Evolutionary conservation across 208 protist species (phyloP), one percentile per base, ranked within the genome.

Genomic region (Trypanosoma brucei): DNA sequence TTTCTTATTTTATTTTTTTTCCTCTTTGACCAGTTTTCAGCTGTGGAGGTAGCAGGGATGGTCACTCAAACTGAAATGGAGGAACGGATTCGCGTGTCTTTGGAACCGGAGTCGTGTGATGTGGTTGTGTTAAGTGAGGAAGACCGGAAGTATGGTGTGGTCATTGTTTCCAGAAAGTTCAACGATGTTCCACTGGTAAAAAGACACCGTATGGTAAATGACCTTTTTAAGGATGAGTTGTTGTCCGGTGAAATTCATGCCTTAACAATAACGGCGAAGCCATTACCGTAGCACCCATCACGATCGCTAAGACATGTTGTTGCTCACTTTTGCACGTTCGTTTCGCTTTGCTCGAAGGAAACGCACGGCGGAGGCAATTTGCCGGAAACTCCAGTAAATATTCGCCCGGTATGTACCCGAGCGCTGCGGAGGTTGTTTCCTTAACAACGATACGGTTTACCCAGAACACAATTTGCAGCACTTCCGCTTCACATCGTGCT

Each of bases 161-260:
- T 51, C 22, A 75, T 91, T 50, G 62, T 83, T 0, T 83, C 84
- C 5, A 37, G 62, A 4, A 75, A 59, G 7, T 92, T 92, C 55
- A 70, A 73, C 4, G 76, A 65, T 37, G 55, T 88, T 8, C 38
- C 83, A 11, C 75, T 92, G 38, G 50, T 92, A 13, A 72, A 90
- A 45, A 74, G 86, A 11, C 86, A 92, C 58, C 74, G 83, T 45
- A 81, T 82, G 67, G 76, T 92, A 38, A 89, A 88, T 62, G 68
- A 78, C 33, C 50, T 92, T 37, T 92, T 92, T 61, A 75, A 82
- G 40, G 71, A 87, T 38, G 80, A 90, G 61, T 70, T 92, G 2
- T 65, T 81, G 1, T 83, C 78, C 1, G 83, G 83, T n/a, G 62
- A 58, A 3, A 89, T 92, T 62, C 86, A 92, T 59, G 86, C 86